Base-by-base conservation (phyloP, 257 asterid genomes). In the Solanum verrucosum region DNA sequence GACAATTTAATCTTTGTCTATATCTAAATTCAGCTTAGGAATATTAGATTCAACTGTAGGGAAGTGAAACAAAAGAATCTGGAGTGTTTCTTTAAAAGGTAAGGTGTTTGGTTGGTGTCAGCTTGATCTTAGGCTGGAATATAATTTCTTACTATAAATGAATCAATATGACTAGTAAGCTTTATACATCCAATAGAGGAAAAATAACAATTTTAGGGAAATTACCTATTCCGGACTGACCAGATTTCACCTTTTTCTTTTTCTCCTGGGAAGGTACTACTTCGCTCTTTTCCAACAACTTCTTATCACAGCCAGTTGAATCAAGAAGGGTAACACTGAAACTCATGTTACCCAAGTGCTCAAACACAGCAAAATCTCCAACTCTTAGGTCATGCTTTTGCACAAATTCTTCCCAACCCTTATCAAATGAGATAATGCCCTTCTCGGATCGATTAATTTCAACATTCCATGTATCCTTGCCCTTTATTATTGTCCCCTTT, bases 371-470 rank as follows among this genome's bases (percentile, higher is more conserved):
- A 81, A 91, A 86, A 33, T 89, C 84, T 34, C 90, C 91, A 11
- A 77, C 42, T 15, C 46, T 84, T 34, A 91, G 83, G 31, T 60
- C 86, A 87, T 89, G 88, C 5, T 52, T 59, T 31, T 78, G 68
- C 86, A 85, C 91, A 84, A 91, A 91, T 21, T 68, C 44, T 9
- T 70, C 56, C 91, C 92, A 91, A 12, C 87, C 90, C 5, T 88
- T 87, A 1, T 27, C 78, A 74, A 91, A 88, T 52, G 74, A 89
- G 35, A 78, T 35, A 3, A 9, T 2, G 0, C 63, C 90, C 3
- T 68, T 38, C 4, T 34, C 14, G 56, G 34, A 60, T 81, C n/a
- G 65, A 49, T 56, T 86, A 11, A 89, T 73, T 56, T 77, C 37
- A 29, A 89, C 87, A 21, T 33, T 84, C 90, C 89, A 91, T 40